Conservation (phyloP, 257 asterid species). For the Solanum appendiculatum region DNA sequence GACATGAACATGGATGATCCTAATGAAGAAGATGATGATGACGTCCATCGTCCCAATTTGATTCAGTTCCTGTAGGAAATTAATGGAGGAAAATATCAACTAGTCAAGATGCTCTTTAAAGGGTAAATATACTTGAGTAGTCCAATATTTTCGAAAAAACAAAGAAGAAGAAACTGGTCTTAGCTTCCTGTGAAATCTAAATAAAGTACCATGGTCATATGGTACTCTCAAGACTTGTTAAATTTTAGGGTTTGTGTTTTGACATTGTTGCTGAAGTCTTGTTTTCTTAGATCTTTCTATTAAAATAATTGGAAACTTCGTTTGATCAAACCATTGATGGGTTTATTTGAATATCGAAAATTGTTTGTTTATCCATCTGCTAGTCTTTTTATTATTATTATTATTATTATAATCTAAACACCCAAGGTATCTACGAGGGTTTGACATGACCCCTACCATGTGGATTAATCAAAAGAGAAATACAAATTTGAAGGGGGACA, state of each 20-base stretch:
- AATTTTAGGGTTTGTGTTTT: background rate
- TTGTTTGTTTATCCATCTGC: background rate
- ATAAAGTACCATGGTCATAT: background rate
- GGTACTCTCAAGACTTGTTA: background rate
- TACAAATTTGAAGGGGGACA: background rate
- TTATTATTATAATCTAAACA: no score
- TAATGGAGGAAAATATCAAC: background rate
- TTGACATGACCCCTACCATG: no score
- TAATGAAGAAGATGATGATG: background rate
- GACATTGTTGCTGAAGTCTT: background rate
- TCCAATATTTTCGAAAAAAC: background rate
- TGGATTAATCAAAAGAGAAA: background rate
- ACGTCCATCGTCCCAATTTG: background rate
- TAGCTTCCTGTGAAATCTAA: no score
- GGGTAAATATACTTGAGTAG: background rate
- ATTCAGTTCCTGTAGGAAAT: background rate
- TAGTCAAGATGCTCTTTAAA: background rate
- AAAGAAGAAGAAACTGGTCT: background rate
- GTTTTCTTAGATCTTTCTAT: background rate
- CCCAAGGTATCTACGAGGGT: no score
- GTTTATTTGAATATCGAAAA: background rate
- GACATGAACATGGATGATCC: background rate
- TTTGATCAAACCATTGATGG: background rate
- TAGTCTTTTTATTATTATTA: no score
- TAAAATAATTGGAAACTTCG: background rate